Evolutionary conservation across 306 rosid species (phyloP).

Genomic region (Citrullus colocynthis): DNA sequence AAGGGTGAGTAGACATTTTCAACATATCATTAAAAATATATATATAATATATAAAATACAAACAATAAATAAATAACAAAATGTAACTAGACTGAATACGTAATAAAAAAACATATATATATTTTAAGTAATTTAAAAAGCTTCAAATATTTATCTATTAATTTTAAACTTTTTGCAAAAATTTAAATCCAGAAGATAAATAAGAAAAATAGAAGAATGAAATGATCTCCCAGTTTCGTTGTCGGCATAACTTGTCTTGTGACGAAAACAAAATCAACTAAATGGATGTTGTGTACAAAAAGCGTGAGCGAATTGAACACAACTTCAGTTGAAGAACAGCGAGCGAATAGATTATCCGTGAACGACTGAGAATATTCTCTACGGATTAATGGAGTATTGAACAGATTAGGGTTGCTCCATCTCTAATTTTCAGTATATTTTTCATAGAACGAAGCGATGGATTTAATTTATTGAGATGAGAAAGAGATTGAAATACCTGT

Average conservation of each 20-base stretch:
- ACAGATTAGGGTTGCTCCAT: background rate
- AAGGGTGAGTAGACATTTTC: no score
- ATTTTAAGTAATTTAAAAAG: no score
- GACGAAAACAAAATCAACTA: background rate
- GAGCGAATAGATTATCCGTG: background rate
- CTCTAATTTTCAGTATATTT: no score
- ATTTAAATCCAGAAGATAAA: background rate
- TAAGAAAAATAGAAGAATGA: background rate
- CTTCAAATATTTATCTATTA: no score
- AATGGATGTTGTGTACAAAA: background rate
- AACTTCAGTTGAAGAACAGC: background rate
- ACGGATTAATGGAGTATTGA: background rate
- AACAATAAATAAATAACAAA: no score
- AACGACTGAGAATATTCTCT: background rate
- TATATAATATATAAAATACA: no score
- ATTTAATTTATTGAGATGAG: background rate
- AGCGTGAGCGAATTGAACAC: background rate
- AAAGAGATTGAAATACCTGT: slow-evolving; percentile 37
- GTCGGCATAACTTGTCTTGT: background rate
- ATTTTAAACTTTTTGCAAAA: background rate
- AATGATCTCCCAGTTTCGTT: background rate
- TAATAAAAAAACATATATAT: no score
- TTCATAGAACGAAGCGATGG: background rate
- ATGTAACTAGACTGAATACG: no score
- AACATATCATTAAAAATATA: no score